phyloP scores from a whole-genome alignment of 2,329 filamentous ascomycete genomes.

The Hypomyces rosellus region DNA sequence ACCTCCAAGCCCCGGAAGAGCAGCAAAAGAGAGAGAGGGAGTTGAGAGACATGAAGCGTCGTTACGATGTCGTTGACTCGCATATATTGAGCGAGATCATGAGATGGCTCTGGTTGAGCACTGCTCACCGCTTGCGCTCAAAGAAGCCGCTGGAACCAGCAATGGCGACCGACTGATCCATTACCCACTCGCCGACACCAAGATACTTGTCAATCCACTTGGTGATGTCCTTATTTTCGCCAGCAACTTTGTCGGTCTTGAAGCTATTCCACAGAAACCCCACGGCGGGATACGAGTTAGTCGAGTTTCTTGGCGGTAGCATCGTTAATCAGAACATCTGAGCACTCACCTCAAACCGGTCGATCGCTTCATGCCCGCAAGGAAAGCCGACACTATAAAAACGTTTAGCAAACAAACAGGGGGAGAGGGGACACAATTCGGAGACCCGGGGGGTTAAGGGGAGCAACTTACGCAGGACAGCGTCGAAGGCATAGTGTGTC shows the following conservation, averaged over 20 bases:
- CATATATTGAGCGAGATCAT: background rate
- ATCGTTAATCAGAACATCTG: background rate
- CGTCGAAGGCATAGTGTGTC: slow-evolving; percentile 93
- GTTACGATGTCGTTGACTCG: background rate
- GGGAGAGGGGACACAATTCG: background rate
- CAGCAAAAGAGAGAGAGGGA: background rate
- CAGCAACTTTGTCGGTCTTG: slow-evolving; percentile 74
- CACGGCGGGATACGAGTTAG: slow-evolving; percentile 30
- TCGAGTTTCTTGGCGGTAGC: background rate
- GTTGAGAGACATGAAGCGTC: background rate
- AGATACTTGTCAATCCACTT: slow-evolving; percentile 92
- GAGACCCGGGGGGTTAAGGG: background rate
- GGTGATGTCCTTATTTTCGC: slow-evolving; percentile 74
- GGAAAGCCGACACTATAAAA: slow-evolving; percentile 76
- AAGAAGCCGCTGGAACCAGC: slow-evolving; percentile 86
- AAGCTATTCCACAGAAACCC: slow-evolving; percentile 50
- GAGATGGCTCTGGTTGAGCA: background rate
- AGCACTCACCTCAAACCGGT: slow-evolving; percentile 90
- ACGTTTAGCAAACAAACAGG: background rate
- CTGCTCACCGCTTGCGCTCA: slow-evolving; percentile 71
- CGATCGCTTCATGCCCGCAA: slow-evolving; percentile 94
- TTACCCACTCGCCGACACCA: slow-evolving; percentile 91
- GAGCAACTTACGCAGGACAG: slow-evolving; percentile 68
- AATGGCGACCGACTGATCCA: slow-evolving; percentile 93
- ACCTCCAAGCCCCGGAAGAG: background rate